Base-by-base conservation (phyloP, 371 early-diverging fungal species). In the Actinomortierella ambigua region DNA sequence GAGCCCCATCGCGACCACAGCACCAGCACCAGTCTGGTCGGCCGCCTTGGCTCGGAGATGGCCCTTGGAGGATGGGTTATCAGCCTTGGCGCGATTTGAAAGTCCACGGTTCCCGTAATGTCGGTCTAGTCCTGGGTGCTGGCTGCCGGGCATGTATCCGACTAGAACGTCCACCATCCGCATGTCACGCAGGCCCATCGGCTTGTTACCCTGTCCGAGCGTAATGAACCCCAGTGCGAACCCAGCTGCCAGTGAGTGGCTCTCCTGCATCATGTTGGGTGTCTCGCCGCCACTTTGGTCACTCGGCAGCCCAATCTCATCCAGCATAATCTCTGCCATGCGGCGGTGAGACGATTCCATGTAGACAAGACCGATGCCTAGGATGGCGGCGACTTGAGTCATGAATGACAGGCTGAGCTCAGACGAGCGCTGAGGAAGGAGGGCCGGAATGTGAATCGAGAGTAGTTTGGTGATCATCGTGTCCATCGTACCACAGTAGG, bases 151-250 rank as follows among this genome's bases (percentile, higher is more conserved):
- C 63, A 92, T 84, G 27, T 80, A 79, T 27, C 75, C 75, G 14
- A 82, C 69, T 8, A 94, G 75, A 39, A 75, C 79, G 47, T 90
- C 85, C 13, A 83, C 71, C 8, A 92, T 63, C 3, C 82, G 66
- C 59, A 88, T 59, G 65, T 93, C 91, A 11, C 79, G 69, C 11
- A 90, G 66, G 7, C 81, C 81, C 47, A 59, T 54, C 0, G 84
- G 65, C n/a, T 78, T 70, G 51, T 79, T 70, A 20, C 93, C 95
- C 22, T 76, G 70, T 1, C 92, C 95, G 1, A 95, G 77, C 1
- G 84, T 83, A 20, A 93, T 87, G 41, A 94, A 82, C 0, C 96
- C 97, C 17, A 97, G 67, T 0, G 93, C 86, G 61, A 94, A 88
- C 0, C 97, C 97, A 23, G 91, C 84, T 0, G 92, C 81, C 13